Conservation (phyloP, 1,139 yeast genomes). For the Hansenula anomala region DNA sequence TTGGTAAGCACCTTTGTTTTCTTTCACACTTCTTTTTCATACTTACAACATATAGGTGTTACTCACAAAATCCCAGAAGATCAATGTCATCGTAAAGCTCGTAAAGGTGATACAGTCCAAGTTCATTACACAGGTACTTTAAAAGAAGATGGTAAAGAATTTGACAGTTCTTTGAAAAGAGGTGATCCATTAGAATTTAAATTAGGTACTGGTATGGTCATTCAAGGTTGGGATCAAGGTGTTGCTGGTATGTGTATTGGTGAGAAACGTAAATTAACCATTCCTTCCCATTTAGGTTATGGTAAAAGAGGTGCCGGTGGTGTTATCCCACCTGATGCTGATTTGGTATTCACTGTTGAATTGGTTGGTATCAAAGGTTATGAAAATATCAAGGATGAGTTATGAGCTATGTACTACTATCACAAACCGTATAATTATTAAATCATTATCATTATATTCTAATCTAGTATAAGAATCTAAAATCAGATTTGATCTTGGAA, state of each 20-base stretch:
- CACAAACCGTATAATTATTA: too few relatives aligned
- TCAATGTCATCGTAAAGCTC: slow-evolving; percentile 55
- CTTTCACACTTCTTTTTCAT: too few relatives aligned
- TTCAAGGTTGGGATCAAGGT: slow-evolving; percentile 88
- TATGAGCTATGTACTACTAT: slow-evolving; percentile 8
- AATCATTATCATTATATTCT: too few relatives aligned
- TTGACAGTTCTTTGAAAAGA: slow-evolving; percentile 69
- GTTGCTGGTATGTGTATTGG: slow-evolving; percentile 79
- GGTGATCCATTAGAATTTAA: slow-evolving; percentile 63
- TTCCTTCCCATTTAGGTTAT: slow-evolving; percentile 75
- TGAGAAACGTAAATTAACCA: slow-evolving; percentile 71
- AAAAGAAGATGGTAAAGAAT: slow-evolving; percentile 55
- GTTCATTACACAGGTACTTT: slow-evolving; percentile 77
- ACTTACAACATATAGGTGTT: slow-evolving; percentile 20
- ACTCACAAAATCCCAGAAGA: slow-evolving; percentile 40
- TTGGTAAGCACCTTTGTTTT: slow-evolving; percentile 22
- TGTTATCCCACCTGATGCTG: slow-evolving; percentile 69
- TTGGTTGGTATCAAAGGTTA: slow-evolving; percentile 43
- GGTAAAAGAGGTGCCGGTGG: slow-evolving; percentile 76
- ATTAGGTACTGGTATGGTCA: slow-evolving; percentile 74
- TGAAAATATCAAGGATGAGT: slow-evolving; percentile 1
- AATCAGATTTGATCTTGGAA: slow-evolving; percentile 37
- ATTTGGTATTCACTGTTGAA: slow-evolving; percentile 55
- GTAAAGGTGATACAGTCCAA: slow-evolving; percentile 57
- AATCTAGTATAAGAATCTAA: slow-evolving; percentile 32